These are phyloP conservation scores for Plantago elongata DNA, from an alignment of 257 asterid genomes.

Conservation along the genomic window DNA sequence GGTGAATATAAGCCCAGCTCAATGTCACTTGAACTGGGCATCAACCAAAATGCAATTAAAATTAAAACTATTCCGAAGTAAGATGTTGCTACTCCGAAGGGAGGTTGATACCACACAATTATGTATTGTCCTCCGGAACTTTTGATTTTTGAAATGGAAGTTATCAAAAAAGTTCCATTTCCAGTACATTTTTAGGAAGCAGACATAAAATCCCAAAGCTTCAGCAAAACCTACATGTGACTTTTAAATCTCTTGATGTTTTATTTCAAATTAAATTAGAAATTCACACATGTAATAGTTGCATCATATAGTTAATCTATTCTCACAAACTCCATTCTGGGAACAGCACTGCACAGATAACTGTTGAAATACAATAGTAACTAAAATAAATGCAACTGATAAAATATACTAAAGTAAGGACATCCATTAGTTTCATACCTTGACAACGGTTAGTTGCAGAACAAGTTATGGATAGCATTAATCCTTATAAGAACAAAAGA, in stretches of 20 bases:
- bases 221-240: constrained; percentile 6
- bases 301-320: constrained; percentile 1
- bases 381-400: constrained; percentile 2
- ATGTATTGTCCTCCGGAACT: constrained; percentile 11
- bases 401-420: constrained; percentile 3
- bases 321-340: constrained; percentile 10
- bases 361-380: constrained; percentile 12
- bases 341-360: constrained; percentile 16
- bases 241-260: not conserved
- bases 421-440: constrained; percentile 29
- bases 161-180: not conserved
- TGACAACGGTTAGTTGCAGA: constrained; percentile 18
- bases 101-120: constrained; percentile 10
- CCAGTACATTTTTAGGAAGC: constrained; percentile 6
- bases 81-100: constrained; percentile 8
- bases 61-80: constrained; percentile 6
- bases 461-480: constrained; percentile 14
- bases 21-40: constrained; percentile 35
- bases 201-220: constrained; percentile 13
- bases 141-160: not conserved
- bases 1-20: constrained; percentile 48
- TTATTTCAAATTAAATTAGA: constrained; percentile 10
- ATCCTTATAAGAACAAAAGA: constrained; percentile 23
- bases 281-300: constrained; percentile 17
- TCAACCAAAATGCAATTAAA: constrained; percentile 10